Conservation (phyloP, 2,329 filamentous ascomycete genomes). For the Botrytis porri region DNA sequence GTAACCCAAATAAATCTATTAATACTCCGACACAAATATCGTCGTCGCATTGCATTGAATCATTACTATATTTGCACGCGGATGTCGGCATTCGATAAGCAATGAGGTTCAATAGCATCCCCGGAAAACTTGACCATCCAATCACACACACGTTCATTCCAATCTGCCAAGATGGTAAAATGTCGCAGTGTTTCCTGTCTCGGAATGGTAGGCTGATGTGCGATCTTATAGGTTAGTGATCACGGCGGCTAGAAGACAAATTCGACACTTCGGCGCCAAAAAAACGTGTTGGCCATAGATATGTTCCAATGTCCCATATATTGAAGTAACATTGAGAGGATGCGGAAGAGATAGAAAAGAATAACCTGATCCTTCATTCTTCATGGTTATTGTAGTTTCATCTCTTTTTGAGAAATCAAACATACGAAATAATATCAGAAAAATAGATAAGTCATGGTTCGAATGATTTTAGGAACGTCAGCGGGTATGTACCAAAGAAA, state of each 20-base stretch:
- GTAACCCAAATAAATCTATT: neutral
- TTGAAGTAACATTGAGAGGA: neutral
- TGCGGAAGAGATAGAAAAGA: neutral
- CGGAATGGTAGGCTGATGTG: neutral
- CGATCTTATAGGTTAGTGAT: neutral
- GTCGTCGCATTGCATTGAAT: neutral
- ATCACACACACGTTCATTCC: neutral
- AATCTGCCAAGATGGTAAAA: neutral
- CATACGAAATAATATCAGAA: neutral
- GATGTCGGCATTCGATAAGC: neutral
- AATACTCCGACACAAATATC: neutral
- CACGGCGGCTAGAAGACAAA: constrained; percentile 9
- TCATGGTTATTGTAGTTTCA: neutral
- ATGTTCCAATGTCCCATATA: neutral
- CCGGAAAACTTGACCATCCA: neutral
- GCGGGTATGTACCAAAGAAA: constrained; percentile 6
- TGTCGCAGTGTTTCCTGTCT: constrained; percentile 4
- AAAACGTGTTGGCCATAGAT: neutral
- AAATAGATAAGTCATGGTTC: constrained; percentile 8
- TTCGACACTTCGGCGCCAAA: neutral
- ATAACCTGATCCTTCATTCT: neutral
- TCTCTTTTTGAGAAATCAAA: neutral
- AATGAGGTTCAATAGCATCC: neutral
- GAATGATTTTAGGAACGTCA: neutral
- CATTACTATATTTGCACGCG: neutral